These are phyloP conservation scores for Daedalea quercina DNA, from an alignment of 768 basidiomycete genomes.

Conservation along the genomic window DNA sequence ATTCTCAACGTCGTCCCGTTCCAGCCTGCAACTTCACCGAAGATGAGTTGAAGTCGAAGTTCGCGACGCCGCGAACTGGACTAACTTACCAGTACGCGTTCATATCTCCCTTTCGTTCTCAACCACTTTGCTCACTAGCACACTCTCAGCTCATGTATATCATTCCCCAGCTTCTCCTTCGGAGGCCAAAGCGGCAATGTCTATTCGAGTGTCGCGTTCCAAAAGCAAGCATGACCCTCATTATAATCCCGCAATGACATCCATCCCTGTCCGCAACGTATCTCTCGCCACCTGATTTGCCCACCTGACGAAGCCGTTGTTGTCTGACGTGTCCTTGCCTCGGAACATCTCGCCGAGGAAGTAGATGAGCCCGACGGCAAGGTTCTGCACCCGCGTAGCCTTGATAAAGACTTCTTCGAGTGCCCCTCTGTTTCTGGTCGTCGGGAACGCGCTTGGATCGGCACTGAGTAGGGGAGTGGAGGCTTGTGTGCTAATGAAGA, in stretches of 20 bases:
- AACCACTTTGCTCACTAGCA: background rate
- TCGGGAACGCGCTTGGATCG: slow-evolving; percentile 28
- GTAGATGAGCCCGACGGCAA: slow-evolving; percentile 73
- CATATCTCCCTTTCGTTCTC: background rate
- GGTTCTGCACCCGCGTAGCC: slow-evolving; percentile 51
- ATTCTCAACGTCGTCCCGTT: no score
- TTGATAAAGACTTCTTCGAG: slow-evolving; percentile 81
- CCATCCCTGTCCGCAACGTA: slow-evolving; percentile 58
- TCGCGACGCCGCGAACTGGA: slow-evolving; percentile 39
- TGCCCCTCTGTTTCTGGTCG: slow-evolving; percentile 46
- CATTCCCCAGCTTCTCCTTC: slow-evolving; percentile 67
- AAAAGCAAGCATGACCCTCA: slow-evolving; percentile 22
- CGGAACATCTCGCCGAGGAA: slow-evolving; percentile 49
- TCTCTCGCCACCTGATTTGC: slow-evolving; percentile 61
- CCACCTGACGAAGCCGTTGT: slow-evolving; percentile 50
- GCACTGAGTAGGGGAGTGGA: slow-evolving; percentile 53
- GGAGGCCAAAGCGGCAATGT: slow-evolving; percentile 73
- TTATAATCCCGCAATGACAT: slow-evolving; percentile 37
- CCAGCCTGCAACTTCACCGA: slow-evolving; percentile 78
- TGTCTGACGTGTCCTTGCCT: slow-evolving; percentile 28
- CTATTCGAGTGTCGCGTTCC: slow-evolving; percentile 69
- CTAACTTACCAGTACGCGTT: slow-evolving; percentile 55
- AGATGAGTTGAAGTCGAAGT: slow-evolving; percentile 55
- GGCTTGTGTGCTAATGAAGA: slow-evolving; percentile 73
- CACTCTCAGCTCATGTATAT: slow-evolving; percentile 54